Conservation (phyloP, 176 grass and related monocot genomes). For the Cenchrus americanus region DNA sequence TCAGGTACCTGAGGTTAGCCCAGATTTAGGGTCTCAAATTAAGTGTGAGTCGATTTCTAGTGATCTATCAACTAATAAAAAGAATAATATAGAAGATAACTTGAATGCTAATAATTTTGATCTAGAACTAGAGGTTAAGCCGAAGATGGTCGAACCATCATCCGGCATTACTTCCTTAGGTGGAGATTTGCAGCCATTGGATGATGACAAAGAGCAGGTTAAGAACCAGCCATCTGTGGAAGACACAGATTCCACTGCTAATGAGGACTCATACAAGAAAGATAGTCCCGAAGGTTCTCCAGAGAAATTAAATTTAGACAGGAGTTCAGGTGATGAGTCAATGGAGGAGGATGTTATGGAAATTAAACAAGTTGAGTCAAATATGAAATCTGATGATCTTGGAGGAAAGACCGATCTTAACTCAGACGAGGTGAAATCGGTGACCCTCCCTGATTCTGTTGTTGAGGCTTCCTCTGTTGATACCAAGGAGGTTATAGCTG, state of each 20-base stretch:
- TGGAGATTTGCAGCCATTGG: conserved; percentile 69
- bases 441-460: conserved; percentile 50
- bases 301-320: conserved; percentile 97
- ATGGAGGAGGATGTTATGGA: conserved; percentile 95
- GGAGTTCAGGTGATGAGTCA: conserved; percentile 98
- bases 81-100: conserved; percentile 93
- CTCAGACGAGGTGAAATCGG: conserved; percentile 60
- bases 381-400: conserved; percentile 52
- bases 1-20: conserved; percentile 95
- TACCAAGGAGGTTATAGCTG: conserved; percentile 60
- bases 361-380: conserved; percentile 73
- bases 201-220: conserved; percentile 84
- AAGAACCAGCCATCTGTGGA: conserved; percentile 77
- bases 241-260: conserved; percentile 66
- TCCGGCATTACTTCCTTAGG: conserved; percentile 75
- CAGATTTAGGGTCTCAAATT: conserved; percentile 89
- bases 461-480: conserved; percentile 43
- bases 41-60: conserved; percentile 95
- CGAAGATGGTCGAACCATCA: conserved; percentile 82
- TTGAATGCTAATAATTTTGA: conserved; percentile 99
- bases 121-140: conserved; percentile 99
- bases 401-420: conserved; percentile 49
- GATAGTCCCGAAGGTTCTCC: conserved; percentile 74
- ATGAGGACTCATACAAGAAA: conserved; percentile 68
- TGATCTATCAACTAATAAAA: conserved; percentile 89